A percentile compares a stretch with the other conserved stretches of the same genome.
phyloP scores from a whole-genome alignment of 139 green algal genomes.

The Coelastrella sp. region DNA sequence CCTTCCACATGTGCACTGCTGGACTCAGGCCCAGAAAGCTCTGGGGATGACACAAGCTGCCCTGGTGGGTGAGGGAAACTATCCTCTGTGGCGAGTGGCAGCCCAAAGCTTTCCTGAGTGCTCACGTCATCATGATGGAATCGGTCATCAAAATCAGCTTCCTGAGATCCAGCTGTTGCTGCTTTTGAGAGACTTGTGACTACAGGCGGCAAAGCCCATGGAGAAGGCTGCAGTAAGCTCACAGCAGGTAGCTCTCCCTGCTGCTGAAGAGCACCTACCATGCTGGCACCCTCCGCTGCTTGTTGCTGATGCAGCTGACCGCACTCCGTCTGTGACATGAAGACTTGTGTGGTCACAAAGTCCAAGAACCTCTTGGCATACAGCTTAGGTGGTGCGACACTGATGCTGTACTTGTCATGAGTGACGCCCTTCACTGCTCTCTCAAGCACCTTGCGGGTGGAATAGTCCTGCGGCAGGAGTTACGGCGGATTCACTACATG shows the following conservation, averaged over 20 bases:
- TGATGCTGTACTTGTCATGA: conserved; percentile 82
- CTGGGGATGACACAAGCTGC: background rate
- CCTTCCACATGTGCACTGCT: no score
- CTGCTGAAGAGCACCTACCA: background rate
- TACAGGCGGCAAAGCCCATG: conserved; percentile 12
- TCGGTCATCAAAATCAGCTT: background rate
- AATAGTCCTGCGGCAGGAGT: conserved; percentile 75
- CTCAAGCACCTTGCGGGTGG: conserved; percentile 89
- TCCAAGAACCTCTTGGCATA: conserved; percentile 85
- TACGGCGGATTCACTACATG: no score
- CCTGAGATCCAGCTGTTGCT: background rate
- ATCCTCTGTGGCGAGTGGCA: background rate
- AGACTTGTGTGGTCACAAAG: conserved; percentile 66
- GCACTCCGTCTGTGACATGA: conserved; percentile 28
- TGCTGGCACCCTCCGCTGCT: background rate
- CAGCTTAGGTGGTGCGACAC: conserved; percentile 60
- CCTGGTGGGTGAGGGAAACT: background rate
- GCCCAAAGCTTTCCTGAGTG: background rate
- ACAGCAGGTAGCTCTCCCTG: background rate
- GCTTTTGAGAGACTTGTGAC: background rate
- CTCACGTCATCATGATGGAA: background rate
- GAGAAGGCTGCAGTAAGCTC: background rate
- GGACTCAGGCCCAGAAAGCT: no score
- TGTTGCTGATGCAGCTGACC: background rate
- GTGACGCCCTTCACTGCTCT: conserved; percentile 84